Percentiles rank a stretch among this genome's conserved stretches.
Evolutionary conservation across 768 basidiomycete species (phyloP).

Genomic region (Tricholoma flavovirens): DNA sequence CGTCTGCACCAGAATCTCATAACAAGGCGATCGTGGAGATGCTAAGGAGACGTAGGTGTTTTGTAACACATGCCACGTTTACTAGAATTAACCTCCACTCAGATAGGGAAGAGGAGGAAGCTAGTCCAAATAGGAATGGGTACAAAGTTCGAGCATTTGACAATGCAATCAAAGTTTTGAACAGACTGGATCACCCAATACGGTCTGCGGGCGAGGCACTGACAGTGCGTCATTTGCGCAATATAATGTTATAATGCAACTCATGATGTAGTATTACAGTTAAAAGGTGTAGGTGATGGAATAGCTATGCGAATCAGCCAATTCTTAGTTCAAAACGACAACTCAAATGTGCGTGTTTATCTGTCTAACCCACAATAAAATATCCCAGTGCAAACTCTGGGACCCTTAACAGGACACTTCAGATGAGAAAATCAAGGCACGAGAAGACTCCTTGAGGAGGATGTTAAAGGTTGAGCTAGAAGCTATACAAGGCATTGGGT

Average conservation of each 20-base stretch:
- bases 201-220: conserved; percentile 32
- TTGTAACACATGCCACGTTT: not conserved
- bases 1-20: conserved; percentile 2
- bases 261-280: conserved; percentile 5
- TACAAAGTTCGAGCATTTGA: conserved; percentile 49
- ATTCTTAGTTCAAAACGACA: conserved; percentile 24
- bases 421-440: not conserved
- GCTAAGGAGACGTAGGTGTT: conserved; percentile 35
- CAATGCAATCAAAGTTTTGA: conserved; percentile 40
- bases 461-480: conserved; percentile 4
- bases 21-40: conserved; percentile 29
- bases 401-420: not conserved
- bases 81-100: conserved; percentile 1
- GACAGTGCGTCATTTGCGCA: not conserved
- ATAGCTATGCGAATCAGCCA: conserved; percentile 36
- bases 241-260: not conserved
- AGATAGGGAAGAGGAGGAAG: conserved; percentile 43
- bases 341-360: conserved; percentile 27
- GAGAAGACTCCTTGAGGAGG: not conserved
- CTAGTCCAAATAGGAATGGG: conserved; percentile 27
- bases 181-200: conserved; percentile 35
- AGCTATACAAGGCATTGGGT: conserved; percentile 3
- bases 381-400: not conserved
- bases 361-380: not conserved
- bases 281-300: conserved; percentile 27